These are phyloP conservation scores for Xanthoconium separans DNA, from an alignment of 1,284 basidiomycete genomes.

Conservation along the genomic window DNA sequence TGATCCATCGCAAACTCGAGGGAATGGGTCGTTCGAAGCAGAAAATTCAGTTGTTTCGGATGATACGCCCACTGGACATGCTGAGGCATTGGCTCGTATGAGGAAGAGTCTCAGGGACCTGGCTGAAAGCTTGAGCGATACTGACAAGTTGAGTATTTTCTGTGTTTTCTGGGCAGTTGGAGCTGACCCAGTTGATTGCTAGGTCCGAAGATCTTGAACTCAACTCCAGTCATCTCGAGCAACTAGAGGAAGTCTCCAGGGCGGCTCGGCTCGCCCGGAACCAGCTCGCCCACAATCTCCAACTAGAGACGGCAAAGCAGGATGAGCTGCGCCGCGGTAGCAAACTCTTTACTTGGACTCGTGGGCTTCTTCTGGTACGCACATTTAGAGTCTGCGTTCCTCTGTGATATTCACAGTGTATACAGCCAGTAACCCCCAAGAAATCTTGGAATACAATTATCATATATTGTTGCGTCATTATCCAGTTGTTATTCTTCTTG, in stretches of 20 bases:
- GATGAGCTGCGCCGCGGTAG: constrained; percentile 11
- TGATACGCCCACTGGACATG: constrained; percentile 40
- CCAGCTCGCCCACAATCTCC: constrained; percentile 43
- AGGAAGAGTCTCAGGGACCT: constrained; percentile 56
- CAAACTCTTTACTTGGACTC: constrained; percentile 12
- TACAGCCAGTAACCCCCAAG: constrained; percentile 17
- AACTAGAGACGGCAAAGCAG: constrained; percentile 30
- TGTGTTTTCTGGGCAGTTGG: constrained; percentile 1
- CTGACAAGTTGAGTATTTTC: constrained; percentile 46
- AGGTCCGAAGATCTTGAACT: constrained; percentile 39
- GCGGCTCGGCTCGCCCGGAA: constrained; percentile 49
- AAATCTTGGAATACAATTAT: constrained; percentile 26
- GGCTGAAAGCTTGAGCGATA: constrained; percentile 51
- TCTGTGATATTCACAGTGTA: constrained; percentile 7
- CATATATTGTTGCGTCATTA: constrained; percentile 24
- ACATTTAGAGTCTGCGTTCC: not conserved
- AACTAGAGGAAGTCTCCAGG: constrained; percentile 55
- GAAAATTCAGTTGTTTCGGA: constrained; percentile 26
- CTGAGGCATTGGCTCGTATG: constrained; percentile 54
- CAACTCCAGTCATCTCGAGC: constrained; percentile 46
- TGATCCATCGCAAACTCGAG: constrained; percentile 10
- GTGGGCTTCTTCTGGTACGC: constrained; percentile 23
- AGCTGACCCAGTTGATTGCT: constrained; percentile 11
- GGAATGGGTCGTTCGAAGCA: constrained; percentile 27
- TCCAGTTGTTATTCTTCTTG: constrained; percentile 36